Conservation (phyloP, 2,329 filamentous ascomycete genomes). For the Pseudovirgaria hyperparasitica region DNA sequence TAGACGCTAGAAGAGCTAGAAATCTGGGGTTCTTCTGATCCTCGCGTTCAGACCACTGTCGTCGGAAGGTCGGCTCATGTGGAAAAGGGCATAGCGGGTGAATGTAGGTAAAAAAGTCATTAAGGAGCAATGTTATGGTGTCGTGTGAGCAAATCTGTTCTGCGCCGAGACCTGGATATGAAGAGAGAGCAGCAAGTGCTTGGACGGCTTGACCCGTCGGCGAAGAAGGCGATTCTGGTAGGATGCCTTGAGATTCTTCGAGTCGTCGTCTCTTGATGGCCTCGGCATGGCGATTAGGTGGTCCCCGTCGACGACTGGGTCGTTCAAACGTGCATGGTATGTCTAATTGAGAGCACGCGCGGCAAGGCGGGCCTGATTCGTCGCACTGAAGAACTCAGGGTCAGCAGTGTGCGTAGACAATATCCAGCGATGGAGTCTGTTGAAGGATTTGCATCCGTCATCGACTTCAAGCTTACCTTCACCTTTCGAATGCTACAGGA, state of each 20-base stretch:
- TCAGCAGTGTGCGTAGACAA: too few species aligned
- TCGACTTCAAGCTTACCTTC: slow-evolving; percentile 14
- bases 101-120: slow-evolving; percentile 76
- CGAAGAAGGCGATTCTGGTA: slow-evolving; percentile 33
- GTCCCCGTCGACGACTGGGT: slow-evolving; percentile 50
- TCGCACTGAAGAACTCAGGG: slow-evolving; percentile 49
- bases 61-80: slow-evolving; percentile 64
- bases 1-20: slow-evolving; percentile 57
- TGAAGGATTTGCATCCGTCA: not conserved
- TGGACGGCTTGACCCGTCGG: slow-evolving; percentile 42
- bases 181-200: slow-evolving; percentile 36
- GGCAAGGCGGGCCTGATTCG: slow-evolving; percentile 52
- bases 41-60: slow-evolving; percentile 52
- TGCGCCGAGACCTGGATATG: slow-evolving; percentile 38
- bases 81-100: slow-evolving; percentile 67
- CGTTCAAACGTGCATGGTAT: slow-evolving; percentile 56
- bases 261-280: slow-evolving; percentile 49
- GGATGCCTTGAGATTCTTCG: slow-evolving; percentile 29
- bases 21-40: slow-evolving; percentile 56
- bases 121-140: slow-evolving; percentile 55
- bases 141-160: slow-evolving; percentile 61
- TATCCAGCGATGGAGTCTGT: too few species aligned
- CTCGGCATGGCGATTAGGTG: slow-evolving; percentile 54
- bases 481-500: slow-evolving; percentile 30
- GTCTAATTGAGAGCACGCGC: slow-evolving; percentile 50